Base-by-base conservation (phyloP, 1,284 basidiomycete species). In the Lentinula novae-zelandiae region DNA sequence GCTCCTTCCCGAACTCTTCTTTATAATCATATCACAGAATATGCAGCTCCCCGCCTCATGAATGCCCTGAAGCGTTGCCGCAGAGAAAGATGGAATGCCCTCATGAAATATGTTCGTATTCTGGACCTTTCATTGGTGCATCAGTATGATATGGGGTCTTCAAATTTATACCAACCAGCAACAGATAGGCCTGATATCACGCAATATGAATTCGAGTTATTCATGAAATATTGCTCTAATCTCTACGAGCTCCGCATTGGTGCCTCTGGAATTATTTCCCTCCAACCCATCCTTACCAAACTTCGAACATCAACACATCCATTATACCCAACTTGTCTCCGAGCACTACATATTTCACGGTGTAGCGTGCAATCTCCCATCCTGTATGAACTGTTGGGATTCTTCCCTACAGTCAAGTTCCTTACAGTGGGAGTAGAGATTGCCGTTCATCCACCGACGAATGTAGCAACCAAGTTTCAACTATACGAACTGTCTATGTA, bases 311-410 rank as follows among this genome's bases (percentile, higher is more conserved):
- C 57, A 27, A 46, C 40, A 34, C 48, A 22, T 31, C 17, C 20
- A 15, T 9, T 49, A 22, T 63, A 15, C 39, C 58, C 58, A n/a
- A n/a, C 66, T 49, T 55, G 58, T 33, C 67, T 81, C 34, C 73
- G 75, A n/a, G 72, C 80, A 1, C 66, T 82, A 46, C 69, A 67
- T 48, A 61, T 81, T n/a, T 62, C 70, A 13, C 57, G 66, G 1
- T 77, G 72, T 58, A 76, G 78, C 42, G 69, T 77, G 1, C 79
- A 80, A 65, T 81, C 79, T 3, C 78, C 76, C 7, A 69, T 79
- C 17, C 61, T 80, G 5, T 81, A 76, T 60, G 76, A 82, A 56
- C 69, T 82, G 0, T 68, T 82, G 10, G 67, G 67, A 0, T 67
- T 78, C 42, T 78, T 78, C 70, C 72, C 76, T 0, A 69, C 66